A percentile compares a stretch with the other conserved stretches of the same genome.
Conservation (phyloP, 345 rosid species). For the Populus alba region DNA sequence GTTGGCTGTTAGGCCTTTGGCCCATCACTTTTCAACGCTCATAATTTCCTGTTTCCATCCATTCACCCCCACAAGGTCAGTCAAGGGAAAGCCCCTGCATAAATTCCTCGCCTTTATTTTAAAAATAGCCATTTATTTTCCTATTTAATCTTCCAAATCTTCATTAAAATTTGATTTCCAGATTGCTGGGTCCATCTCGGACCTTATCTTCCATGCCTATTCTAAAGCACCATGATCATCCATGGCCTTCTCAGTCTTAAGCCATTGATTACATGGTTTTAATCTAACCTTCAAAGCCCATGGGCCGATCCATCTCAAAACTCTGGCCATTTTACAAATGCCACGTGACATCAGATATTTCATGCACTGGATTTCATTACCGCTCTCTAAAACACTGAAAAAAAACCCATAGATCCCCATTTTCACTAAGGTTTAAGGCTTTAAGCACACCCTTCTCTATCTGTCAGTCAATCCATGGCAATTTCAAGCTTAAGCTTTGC, state of each 20-base stretch:
- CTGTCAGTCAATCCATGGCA: conserved; percentile 36
- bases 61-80: not conserved
- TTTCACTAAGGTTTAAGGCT: conserved; percentile 35
- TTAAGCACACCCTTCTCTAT: conserved; percentile 26
- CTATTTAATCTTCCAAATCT: not conserved
- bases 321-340: not conserved
- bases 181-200: not conserved
- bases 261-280: too few relatives aligned
- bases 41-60: too few relatives aligned
- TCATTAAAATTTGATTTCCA: not conserved
- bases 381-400: conserved; percentile 32
- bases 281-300: not conserved
- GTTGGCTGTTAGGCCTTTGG: too few relatives aligned
- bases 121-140: too few relatives aligned
- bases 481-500: conserved; percentile 46
- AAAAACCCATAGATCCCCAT: not conserved
- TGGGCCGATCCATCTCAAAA: not conserved
- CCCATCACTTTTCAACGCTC: not conserved
- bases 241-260: not conserved
- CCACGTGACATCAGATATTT: conserved; percentile 4
- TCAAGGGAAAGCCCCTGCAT: too few relatives aligned
- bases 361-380: not conserved
- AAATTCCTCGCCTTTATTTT: too few relatives aligned
- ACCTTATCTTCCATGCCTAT: not conserved
- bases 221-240: too few relatives aligned